Conservation (phyloP, 164 flowering plant genomes). For the Vitis amurensis region DNA sequence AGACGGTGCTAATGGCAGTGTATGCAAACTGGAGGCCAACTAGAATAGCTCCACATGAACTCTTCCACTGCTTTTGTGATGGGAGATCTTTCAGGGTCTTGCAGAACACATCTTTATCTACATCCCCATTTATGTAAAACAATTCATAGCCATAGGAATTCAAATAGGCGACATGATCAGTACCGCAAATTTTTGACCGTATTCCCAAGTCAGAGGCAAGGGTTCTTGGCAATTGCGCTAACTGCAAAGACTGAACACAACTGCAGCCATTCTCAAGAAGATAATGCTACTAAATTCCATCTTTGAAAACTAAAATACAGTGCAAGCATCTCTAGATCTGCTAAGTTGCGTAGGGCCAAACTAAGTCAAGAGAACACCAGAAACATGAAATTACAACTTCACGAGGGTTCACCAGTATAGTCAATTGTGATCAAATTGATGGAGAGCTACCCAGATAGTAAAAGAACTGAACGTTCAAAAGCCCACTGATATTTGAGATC, state of each 20-base stretch:
- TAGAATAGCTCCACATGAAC: too few species aligned
- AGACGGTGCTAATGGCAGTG: too few species aligned
- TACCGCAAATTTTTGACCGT: conserved; percentile 32
- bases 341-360: neutral
- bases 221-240: conserved; percentile 24
- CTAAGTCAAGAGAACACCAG: neutral
- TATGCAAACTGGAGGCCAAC: too few species aligned
- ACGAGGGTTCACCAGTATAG: neutral
- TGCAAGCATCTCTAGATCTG: conserved; percentile 8
- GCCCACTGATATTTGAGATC: neutral
- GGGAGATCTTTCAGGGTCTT: conserved; percentile 22
- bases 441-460: neutral
- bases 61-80: too few species aligned
- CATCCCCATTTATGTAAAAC: conserved; percentile 45
- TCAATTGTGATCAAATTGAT: neutral
- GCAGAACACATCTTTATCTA: conserved; percentile 47
- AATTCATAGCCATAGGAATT: conserved; percentile 26
- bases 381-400: neutral
- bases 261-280: conserved; percentile 22
- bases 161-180: conserved; percentile 27
- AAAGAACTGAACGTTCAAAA: neutral
- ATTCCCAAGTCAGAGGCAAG: conserved; percentile 28
- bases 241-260: conserved; percentile 27
- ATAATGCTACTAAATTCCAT: conserved; percentile 5
- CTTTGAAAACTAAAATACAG: conserved; percentile 1